Evolutionary conservation across 306 rosid genomes (phyloP).

Genomic region (Hippophae rhamnoides): DNA sequence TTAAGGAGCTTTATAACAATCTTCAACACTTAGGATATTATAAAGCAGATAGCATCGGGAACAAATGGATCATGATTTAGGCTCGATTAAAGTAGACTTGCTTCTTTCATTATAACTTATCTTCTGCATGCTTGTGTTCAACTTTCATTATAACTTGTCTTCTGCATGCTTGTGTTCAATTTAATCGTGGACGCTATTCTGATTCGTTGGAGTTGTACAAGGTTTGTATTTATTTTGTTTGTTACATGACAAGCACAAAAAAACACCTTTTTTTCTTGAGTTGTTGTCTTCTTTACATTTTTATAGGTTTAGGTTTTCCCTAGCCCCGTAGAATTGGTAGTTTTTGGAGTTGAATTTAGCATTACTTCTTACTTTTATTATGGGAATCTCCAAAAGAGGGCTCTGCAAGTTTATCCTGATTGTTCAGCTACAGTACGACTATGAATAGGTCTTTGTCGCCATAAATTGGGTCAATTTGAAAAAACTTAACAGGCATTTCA

Average conservation of each 20-base stretch:
- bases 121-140: conserved; percentile 90
- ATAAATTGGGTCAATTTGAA: conserved; percentile 85
- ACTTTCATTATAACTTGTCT: conserved; percentile 33
- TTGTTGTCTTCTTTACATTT: background rate
- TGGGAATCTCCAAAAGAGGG: conserved; percentile 57
- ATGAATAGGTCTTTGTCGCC: conserved; percentile 94
- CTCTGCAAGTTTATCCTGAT: conserved; percentile 70
- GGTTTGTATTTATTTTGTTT: conserved; percentile 49
- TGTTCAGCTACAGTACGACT: conserved; percentile 97
- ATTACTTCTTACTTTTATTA: conserved; percentile 23
- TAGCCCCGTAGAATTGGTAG: background rate
- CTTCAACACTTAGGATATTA: too few relatives aligned
- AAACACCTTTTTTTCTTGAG: conserved; percentile 1
- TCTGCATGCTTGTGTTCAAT: conserved; percentile 95
- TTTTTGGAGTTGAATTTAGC: conserved; percentile 16
- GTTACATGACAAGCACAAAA: conserved; percentile 5
- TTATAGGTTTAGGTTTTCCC: conserved; percentile 1
- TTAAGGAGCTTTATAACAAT: too few relatives aligned
- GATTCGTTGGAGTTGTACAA: conserved; percentile 92
- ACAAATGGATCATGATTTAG: conserved; percentile 10
- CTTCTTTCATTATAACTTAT: conserved; percentile 18
- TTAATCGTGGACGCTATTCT: conserved; percentile 75
- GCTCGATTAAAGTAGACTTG: conserved; percentile 8
- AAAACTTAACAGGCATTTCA: conserved; percentile 89
- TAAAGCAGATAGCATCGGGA: too few relatives aligned